Evolutionary conservation across 1,284 basidiomycete genomes (phyloP).

Genomic region (Fomitiporia mediterranea): DNA sequence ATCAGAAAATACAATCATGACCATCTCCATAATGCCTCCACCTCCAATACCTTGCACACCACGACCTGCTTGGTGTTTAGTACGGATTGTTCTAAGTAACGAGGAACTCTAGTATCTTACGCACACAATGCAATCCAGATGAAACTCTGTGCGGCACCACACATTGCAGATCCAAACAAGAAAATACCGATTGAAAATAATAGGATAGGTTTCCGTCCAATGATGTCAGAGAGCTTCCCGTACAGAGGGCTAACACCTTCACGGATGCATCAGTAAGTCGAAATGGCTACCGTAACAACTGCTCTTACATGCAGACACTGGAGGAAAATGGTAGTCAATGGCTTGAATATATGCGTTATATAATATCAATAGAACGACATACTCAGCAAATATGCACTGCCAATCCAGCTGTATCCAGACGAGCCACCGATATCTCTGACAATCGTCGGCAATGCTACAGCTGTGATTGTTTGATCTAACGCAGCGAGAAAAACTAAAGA

Average conservation of each 20-base stretch:
- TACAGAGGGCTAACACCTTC: slow-evolving; percentile 29
- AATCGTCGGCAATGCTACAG: slow-evolving; percentile 30
- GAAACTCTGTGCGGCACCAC: slow-evolving; percentile 41
- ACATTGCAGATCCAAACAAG: slow-evolving; percentile 37
- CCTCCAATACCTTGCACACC: slow-evolving; percentile 50
- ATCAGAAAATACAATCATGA: slow-evolving; percentile 33
- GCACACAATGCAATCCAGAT: slow-evolving; percentile 35
- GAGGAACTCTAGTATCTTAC: neutral
- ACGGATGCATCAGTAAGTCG: neutral
- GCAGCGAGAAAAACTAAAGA: slow-evolving; percentile 29
- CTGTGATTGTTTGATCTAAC: slow-evolving; percentile 34
- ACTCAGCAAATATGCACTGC: slow-evolving; percentile 33
- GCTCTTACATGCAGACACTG: slow-evolving; percentile 20
- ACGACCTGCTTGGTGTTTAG: slow-evolving; percentile 34
- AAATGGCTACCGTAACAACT: neutral
- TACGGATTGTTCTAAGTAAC: neutral
- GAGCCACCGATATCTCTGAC: slow-evolving; percentile 31
- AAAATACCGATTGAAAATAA: slow-evolving; percentile 31
- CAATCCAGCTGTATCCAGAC: slow-evolving; percentile 25
- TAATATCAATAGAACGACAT: slow-evolving; percentile 26
- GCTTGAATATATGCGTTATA: slow-evolving; percentile 22
- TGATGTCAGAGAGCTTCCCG: slow-evolving; percentile 31
- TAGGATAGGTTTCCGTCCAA: slow-evolving; percentile 30
- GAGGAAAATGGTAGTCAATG: neutral
- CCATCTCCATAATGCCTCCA: slow-evolving; percentile 33